These are phyloP conservation scores for Fusarium redolens DNA, from an alignment of 2,329 filamentous ascomycete species.

Conservation along the genomic window DNA sequence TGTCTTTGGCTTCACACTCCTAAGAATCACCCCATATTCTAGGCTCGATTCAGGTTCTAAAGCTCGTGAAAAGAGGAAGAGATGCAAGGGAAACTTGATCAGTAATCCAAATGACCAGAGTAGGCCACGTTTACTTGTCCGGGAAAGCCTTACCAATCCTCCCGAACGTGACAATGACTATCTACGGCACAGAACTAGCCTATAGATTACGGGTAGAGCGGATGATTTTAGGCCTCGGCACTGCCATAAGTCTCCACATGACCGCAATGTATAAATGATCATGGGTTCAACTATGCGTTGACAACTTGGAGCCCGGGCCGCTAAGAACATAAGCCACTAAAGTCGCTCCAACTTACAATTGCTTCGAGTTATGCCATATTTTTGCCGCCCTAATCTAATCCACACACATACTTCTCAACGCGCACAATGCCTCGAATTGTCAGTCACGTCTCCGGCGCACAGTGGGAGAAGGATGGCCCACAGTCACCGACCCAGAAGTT, in stretches of 20 bases:
- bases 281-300: background rate
- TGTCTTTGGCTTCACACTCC: too few relatives aligned
- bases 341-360: background rate
- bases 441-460: background rate
- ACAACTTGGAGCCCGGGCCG: background rate
- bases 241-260: background rate
- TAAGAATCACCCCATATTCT: too few relatives aligned
- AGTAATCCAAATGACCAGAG: too few relatives aligned
- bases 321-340: too few relatives aligned
- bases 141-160: background rate
- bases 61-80: too few relatives aligned
- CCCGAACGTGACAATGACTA: background rate
- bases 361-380: accelerated
- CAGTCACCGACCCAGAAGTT: background rate
- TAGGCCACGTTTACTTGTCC: background rate
- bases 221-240: background rate
- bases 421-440: background rate
- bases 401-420: accelerated
- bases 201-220: background rate
- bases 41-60: too few relatives aligned
- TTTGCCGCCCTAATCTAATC: background rate
- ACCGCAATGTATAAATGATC: background rate
- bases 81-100: too few relatives aligned
- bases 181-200: background rate
- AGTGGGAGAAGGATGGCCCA: background rate